Conservation (phyloP, 371 early-diverging fungal species). For the Dichotomocladium elegans region DNA sequence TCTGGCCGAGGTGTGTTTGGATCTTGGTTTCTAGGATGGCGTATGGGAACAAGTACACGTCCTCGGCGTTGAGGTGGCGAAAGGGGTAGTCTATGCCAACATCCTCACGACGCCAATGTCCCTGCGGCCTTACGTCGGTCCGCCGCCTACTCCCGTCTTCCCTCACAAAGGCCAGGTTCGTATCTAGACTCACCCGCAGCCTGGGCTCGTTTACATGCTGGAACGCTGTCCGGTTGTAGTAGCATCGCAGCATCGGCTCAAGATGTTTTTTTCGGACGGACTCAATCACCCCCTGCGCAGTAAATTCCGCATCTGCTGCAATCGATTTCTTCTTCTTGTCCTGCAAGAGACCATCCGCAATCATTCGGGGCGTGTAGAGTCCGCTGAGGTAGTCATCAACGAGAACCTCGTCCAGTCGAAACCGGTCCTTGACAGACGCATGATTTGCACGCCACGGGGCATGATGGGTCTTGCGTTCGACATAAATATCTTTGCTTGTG, state of each 20-base stretch:
- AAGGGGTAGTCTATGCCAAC: conserved; percentile 89
- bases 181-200: conserved; percentile 96
- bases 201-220: conserved; percentile 94
- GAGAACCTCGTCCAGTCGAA: conserved; percentile 45
- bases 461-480: conserved; percentile 98
- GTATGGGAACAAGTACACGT: conserved; percentile 92
- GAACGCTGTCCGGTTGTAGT: conserved; percentile 98
- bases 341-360: conserved; percentile 23
- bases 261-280: conserved; percentile 75
- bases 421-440: conserved; percentile 69
- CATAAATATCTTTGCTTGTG: conserved; percentile 67
- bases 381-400: conserved; percentile 58
- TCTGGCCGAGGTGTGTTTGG: conserved; percentile 79
- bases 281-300: conserved; percentile 80
- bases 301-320: conserved; percentile 61
- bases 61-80: conserved; percentile 68
- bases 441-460: conserved; percentile 98
- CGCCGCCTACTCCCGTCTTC: conserved; percentile 83
- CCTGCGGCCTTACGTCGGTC: conserved; percentile 54
- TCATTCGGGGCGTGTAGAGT: conserved; percentile 78
- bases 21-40: conserved; percentile 98
- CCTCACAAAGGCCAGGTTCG: conserved; percentile 95
- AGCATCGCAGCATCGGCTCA: conserved; percentile 79
- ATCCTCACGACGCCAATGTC: conserved; percentile 91
- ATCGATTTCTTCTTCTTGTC: too few species aligned